A percentile compares a stretch with the other conserved stretches of the same genome.
Conservation (phyloP, 768 basidiomycete genomes). For the Rickenella mellea region DNA sequence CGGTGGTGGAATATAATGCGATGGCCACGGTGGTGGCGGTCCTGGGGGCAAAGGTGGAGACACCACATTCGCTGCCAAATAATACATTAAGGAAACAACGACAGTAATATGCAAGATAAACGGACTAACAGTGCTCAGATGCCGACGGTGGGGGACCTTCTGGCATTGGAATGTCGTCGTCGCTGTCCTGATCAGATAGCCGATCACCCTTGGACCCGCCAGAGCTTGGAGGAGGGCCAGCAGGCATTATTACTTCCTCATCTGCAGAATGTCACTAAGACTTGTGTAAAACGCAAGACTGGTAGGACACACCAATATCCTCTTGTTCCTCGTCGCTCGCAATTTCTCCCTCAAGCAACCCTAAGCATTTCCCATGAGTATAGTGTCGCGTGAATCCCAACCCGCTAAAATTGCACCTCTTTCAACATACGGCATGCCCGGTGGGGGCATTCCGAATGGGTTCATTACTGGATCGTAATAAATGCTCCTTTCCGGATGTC, state of each 20-base stretch:
- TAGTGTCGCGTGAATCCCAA: slow-evolving; percentile 1
- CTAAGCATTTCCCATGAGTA: not conserved
- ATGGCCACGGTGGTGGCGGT: slow-evolving; percentile 16
- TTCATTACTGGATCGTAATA: slow-evolving; percentile 94
- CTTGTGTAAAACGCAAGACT: slow-evolving; percentile 1
- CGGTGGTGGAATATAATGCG: slow-evolving; percentile 11
- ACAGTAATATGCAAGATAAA: not conserved
- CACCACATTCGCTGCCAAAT: slow-evolving; percentile 7
- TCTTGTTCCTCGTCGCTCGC: slow-evolving; percentile 51
- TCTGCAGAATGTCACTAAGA: slow-evolving; percentile 19
- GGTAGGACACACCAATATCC: slow-evolving; percentile 30
- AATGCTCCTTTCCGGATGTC: slow-evolving; percentile 85
- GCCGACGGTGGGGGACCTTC: slow-evolving; percentile 60
- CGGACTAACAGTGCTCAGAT: slow-evolving; percentile 1
- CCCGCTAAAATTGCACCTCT: slow-evolving; percentile 45
- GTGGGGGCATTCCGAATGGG: slow-evolving; percentile 87
- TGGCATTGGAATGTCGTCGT: slow-evolving; percentile 87
- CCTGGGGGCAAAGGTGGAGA: slow-evolving; percentile 13
- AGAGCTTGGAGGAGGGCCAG: slow-evolving; percentile 49
- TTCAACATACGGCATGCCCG: slow-evolving; percentile 94
- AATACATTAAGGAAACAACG: slow-evolving; percentile 2
- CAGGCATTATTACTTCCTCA: slow-evolving; percentile 59
- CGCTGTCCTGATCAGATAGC: slow-evolving; percentile 30
- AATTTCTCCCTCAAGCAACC: slow-evolving; percentile 45
- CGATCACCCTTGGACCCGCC: slow-evolving; percentile 30